Percentiles rank a stretch among this genome's conserved stretches.
phyloP scores from a whole-genome alignment of 805 yeast species.

The Torulaspora gathmanii region DNA sequence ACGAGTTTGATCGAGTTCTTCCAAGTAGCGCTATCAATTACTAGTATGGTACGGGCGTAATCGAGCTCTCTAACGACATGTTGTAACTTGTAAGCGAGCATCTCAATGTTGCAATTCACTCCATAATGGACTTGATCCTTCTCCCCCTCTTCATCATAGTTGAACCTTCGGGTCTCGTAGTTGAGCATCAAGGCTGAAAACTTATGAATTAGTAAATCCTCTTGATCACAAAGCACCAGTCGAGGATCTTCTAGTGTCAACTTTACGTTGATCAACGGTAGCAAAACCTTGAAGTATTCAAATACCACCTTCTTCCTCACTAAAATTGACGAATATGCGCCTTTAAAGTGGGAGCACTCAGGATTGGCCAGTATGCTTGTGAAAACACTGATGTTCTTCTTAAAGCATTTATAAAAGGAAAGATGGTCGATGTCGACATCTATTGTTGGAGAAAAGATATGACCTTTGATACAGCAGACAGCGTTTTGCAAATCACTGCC shows the following conservation, averaged over 20 bases:
- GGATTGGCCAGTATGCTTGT: constrained; percentile 16
- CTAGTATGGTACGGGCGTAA: constrained; percentile 21
- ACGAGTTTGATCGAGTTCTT: constrained; percentile 22
- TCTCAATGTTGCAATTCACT: constrained; percentile 20
- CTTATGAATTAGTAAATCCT: constrained; percentile 31
- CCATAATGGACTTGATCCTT: constrained; percentile 17
- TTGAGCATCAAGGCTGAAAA: constrained; percentile 29
- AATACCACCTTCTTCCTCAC: constrained; percentile 11
- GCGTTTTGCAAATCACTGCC: constrained; percentile 29
- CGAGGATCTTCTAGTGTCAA: constrained; percentile 40
- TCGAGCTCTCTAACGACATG: constrained; percentile 19
- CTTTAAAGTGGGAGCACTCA: constrained; percentile 5
- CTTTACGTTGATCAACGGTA: constrained; percentile 37
- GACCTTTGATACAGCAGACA: constrained; percentile 37
- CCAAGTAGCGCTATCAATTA: constrained; percentile 21
- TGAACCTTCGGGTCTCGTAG: constrained; percentile 21
- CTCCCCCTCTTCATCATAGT: constrained; percentile 8
- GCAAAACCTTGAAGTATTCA: constrained; percentile 24
- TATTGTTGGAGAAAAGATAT: constrained; percentile 42
- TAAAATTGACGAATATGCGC: constrained; percentile 11
- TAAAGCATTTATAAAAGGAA: constrained; percentile 35
- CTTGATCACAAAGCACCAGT: constrained; percentile 32
- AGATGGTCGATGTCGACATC: constrained; percentile 42
- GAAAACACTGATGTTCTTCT: constrained; percentile 29
- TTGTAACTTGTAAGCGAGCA: constrained; percentile 21